A percentile compares a stretch with the other conserved stretches of the same genome.
Evolutionary conservation across 805 yeast genomes (phyloP).

Genomic region (Starmera caribaea): DNA sequence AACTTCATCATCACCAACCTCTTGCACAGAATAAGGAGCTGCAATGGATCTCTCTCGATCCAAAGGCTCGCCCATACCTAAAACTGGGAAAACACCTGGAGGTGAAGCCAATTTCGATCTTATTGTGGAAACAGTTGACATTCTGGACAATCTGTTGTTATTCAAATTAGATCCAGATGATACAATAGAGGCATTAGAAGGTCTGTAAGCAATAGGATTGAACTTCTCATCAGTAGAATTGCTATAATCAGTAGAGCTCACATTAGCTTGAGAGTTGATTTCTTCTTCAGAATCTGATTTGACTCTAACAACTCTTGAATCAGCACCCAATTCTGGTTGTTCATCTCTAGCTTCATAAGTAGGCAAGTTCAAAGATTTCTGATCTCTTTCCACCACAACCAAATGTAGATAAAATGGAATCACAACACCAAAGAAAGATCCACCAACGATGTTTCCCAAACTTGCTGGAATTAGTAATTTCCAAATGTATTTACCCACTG

Average conservation of each 20-base stretch:
- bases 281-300: constrained; percentile 9
- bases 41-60: constrained; percentile 52
- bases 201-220: constrained; percentile 13
- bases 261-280: constrained; percentile 1
- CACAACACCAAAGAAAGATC: constrained; percentile 50
- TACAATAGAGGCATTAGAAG: constrained; percentile 1
- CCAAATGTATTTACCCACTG: constrained; percentile 64
- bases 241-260: constrained; percentile 3
- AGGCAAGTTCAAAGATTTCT: constrained; percentile 52
- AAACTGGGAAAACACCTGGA: constrained; percentile 70
- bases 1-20: not conserved
- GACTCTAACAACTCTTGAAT: constrained; percentile 66
- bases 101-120: constrained; percentile 34
- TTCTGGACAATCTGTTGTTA: not conserved
- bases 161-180: not conserved
- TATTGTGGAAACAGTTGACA: constrained; percentile 2
- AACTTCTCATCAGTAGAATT: constrained; percentile 1
- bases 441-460: constrained; percentile 76
- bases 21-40: constrained; percentile 16
- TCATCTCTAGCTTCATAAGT: constrained; percentile 65
- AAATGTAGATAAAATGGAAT: constrained; percentile 70
- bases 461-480: constrained; percentile 61
- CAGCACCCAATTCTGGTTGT: constrained; percentile 69
- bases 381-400: constrained; percentile 63
- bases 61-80: constrained; percentile 65